A percentile compares a stretch with the other conserved stretches of the same genome.
These are phyloP conservation scores for Phragmites australis DNA, from an alignment of 176 grass and related monocot species.

Conservation along the genomic window DNA sequence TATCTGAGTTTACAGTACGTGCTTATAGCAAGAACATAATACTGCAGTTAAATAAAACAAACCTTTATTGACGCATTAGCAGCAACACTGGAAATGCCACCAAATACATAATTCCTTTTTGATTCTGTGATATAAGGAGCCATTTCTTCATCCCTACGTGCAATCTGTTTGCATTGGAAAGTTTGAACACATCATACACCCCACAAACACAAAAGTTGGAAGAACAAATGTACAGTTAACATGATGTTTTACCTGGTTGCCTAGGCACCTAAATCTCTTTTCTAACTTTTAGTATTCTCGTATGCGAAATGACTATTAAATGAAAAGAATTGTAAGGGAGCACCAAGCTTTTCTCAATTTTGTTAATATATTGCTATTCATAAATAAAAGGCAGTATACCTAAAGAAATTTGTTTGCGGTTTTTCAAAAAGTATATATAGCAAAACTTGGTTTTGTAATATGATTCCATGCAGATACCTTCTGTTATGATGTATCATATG, in stretches of 20 bases:
- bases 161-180: conserved; percentile 59
- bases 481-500: neutral
- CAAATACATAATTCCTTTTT: conserved; percentile 94
- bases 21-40: conserved; percentile 20
- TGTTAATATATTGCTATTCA: neutral
- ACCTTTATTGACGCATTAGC: conserved; percentile 94
- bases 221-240: conserved; percentile 9
- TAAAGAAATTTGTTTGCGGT: neutral
- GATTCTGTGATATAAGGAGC: conserved; percentile 76
- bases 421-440: neutral
- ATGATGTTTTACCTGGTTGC: neutral
- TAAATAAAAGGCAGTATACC: neutral
- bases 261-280: conserved; percentile 18
- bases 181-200: neutral
- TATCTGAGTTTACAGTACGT: conserved; percentile 27
- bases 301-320: neutral
- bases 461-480: neutral
- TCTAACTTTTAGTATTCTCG: conserved; percentile 1
- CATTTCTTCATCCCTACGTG: conserved; percentile 93
- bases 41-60: conserved; percentile 22
- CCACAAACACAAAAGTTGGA: neutral
- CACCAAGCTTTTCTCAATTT: neutral
- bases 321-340: neutral
- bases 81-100: conserved; percentile 93
- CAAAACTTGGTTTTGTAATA: neutral